Base-by-base conservation (phyloP, 2,329 filamentous ascomycete genomes). In the Fusarium chlamydosporum region DNA sequence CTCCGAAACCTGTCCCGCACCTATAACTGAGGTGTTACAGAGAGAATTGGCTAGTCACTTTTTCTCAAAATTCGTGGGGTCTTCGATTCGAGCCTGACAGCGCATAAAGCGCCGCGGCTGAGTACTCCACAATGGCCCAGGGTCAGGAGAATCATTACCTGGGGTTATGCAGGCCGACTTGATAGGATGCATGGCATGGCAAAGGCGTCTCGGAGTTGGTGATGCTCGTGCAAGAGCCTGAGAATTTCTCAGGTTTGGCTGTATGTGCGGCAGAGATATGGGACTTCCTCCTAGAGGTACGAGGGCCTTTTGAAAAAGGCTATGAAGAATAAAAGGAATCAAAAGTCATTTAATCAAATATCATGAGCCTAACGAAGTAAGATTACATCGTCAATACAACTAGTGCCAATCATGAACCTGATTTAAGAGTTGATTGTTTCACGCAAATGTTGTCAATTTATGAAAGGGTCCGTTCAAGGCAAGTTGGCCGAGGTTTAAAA, bases 1-100 rank as follows among this genome's bases (percentile, higher is more conserved):
- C 88, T 99, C 79, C 91, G 96, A 79, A 99, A 99, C 86, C 86
- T 99, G 77, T 92, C 94, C 65, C 91, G 96, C 80, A 96, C 94
- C 61, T 99, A 99, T 85, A 97, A 81, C 76, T 81, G 76, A 71
- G 68, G 59, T 72, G 59, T 47, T 40, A 43, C 37, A 64, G 60
- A 67, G 64, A 61, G 70, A 69, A 62, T 56, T 72, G 67, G 67
- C 70, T 72, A 67, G 65, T 72, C 61, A 59, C 65, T 68, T 67
- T 50, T 73, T 73, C 63, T 71, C 64, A 61, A 26, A 68, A 65
- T 52, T 60, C 55, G 57, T 41, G 50, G 57, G 63, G 59, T 66
- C 56, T 64, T 55, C 45, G 56, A 59, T 62, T 58, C 61, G 53
- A 56, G 65, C 48, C 62, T 31, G 26, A 53, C 42, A 45, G 64